phyloP scores from a whole-genome alignment of 1,284 basidiomycete genomes.

The Vanrija pseudolonga region DNA sequence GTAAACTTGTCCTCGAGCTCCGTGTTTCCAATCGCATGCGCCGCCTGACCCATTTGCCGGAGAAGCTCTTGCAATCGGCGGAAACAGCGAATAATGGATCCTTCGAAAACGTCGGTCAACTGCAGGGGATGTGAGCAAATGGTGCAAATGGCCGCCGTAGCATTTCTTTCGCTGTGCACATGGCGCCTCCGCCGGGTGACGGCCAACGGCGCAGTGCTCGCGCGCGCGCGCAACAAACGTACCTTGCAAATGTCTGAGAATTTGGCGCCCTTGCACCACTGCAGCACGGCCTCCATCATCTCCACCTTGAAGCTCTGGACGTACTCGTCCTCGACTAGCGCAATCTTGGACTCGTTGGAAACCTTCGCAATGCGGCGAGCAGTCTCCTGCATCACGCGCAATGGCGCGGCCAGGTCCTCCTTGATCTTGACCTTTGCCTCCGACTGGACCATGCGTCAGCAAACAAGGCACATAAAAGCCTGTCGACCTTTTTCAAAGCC shows the following conservation, averaged over 20 bases:
- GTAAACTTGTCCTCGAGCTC: slow-evolving; percentile 90
- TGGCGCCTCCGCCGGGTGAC: too few species aligned
- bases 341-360: slow-evolving; percentile 84
- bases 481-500: neutral
- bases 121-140: slow-evolving; percentile 52
- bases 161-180: too few species aligned
- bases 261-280: slow-evolving; percentile 97
- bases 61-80: slow-evolving; percentile 88
- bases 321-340: slow-evolving; percentile 89
- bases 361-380: slow-evolving; percentile 93
- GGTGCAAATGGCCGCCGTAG: neutral
- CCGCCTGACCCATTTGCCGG: slow-evolving; percentile 90
- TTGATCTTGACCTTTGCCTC: slow-evolving; percentile 81
- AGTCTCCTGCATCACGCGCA: slow-evolving; percentile 92
- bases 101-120: slow-evolving; percentile 89
- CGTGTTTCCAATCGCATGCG: slow-evolving; percentile 91
- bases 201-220: neutral
- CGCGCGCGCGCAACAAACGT: neutral
- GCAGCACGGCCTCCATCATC: slow-evolving; percentile 93
- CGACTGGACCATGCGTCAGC: slow-evolving; percentile 57
- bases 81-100: slow-evolving; percentile 90
- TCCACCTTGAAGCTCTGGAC: slow-evolving; percentile 97
- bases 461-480: neutral
- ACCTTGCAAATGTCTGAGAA: slow-evolving; percentile 97
- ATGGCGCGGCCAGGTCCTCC: slow-evolving; percentile 86